Conservation (phyloP, 495 filamentous ascomycete genomes). For the Aspergillus hancockii region DNA sequence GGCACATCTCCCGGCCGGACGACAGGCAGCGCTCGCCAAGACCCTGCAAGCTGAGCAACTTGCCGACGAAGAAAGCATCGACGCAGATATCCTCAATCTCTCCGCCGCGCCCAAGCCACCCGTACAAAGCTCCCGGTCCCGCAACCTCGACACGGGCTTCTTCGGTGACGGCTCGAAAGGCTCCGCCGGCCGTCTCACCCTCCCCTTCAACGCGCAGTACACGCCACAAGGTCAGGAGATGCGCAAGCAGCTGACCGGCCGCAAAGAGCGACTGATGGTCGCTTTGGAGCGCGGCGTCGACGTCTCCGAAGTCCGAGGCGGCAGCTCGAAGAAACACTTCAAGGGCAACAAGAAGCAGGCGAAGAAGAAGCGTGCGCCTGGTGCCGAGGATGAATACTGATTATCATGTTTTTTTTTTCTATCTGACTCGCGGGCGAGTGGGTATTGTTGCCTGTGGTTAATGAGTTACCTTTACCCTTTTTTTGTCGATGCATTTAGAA, state of each 20-base stretch:
- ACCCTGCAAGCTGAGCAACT: conserved; percentile 35
- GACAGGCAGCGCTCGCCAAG: conserved; percentile 57
- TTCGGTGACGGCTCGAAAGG: conserved; percentile 66
- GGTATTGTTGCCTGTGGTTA: conserved; percentile 1
- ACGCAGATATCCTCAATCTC: conserved; percentile 26
- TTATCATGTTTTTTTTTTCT: conserved; percentile 20
- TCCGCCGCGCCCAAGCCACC: conserved; percentile 22
- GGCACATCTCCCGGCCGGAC: conserved; percentile 71
- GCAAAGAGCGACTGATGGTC: conserved; percentile 82
- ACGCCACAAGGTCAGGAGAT: conserved; percentile 70
- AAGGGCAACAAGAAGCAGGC: conserved; percentile 75
- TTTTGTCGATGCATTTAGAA: background rate
- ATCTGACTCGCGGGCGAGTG: conserved; percentile 13
- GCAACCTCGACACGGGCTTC: conserved; percentile 79
- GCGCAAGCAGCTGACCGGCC: conserved; percentile 71
- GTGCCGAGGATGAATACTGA: conserved; percentile 43
- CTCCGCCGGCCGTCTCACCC: conserved; percentile 63
- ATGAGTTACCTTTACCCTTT: background rate
- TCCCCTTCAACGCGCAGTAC: conserved; percentile 86
- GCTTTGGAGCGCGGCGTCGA: conserved; percentile 84
- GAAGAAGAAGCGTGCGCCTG: conserved; percentile 52
- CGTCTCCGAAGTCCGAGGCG: conserved; percentile 72
- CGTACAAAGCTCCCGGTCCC: conserved; percentile 66
- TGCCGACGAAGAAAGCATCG: conserved; percentile 39
- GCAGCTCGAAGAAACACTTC: conserved; percentile 88